phyloP scores from a whole-genome alignment of 257 asterid genomes.

The Nicotiana attenuata region DNA sequence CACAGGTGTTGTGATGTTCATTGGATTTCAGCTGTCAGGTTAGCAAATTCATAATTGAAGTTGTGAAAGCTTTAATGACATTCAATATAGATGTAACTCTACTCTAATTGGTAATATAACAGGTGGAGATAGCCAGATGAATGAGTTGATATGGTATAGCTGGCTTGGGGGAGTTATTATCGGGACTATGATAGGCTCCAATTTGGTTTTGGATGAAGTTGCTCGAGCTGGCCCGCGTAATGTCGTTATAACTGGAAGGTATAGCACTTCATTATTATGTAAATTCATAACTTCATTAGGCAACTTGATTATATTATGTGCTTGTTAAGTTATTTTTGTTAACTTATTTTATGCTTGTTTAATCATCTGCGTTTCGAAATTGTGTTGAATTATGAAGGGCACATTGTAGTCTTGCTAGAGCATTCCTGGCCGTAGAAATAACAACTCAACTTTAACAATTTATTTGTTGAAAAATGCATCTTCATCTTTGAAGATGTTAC shows the following conservation, averaged over 20 bases:
- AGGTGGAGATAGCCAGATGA: slow-evolving; percentile 95
- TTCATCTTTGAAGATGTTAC: background rate
- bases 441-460: background rate
- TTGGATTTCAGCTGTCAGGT: slow-evolving; percentile 97
- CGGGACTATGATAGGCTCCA: slow-evolving; percentile 95
- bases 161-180: slow-evolving; percentile 96
- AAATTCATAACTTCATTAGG: background rate
- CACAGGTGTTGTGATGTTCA: slow-evolving; percentile 73
- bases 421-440: background rate
- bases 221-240: slow-evolving; percentile 95
- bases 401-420: background rate
- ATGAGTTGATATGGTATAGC: slow-evolving; percentile 87
- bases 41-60: slow-evolving; percentile 12
- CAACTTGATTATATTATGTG: background rate
- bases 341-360: background rate
- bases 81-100: background rate
- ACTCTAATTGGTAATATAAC: slow-evolving; percentile 10
- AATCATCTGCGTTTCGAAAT: background rate
- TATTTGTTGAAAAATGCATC: background rate
- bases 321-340: background rate
- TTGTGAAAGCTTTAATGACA: background rate
- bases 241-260: slow-evolving; percentile 97
- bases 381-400: background rate
- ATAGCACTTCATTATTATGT: slow-evolving; percentile 2
- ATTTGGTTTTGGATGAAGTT: slow-evolving; percentile 93